Base-by-base conservation (phyloP, 371 early-diverging fungal genomes). In the Blakeslea trispora region DNA sequence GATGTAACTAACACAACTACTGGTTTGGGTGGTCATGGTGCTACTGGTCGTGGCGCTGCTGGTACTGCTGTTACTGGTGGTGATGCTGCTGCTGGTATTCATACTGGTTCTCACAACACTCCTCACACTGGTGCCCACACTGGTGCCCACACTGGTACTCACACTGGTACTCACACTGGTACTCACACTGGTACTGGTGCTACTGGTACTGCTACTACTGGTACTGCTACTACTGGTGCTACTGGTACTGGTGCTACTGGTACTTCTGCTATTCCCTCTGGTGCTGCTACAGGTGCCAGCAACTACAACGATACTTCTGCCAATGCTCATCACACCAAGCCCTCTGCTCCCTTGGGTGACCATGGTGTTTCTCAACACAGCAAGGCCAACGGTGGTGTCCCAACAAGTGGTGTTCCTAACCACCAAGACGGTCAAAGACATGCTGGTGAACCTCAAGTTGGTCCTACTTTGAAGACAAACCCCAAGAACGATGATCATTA, bases 291-390 rank as follows among this genome's bases (percentile, higher is more conserved):
- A 23, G 57, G 49, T 35, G n/a, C n/a, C 31, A 34, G 13, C 34
- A 21, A 19, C 18, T 11, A 17, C 19, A 13, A 8, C 13, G 17
- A 43, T 21, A 31, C 31, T n/a, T n/a, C n/a, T n/a, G n/a, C n/a
- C 1, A 15, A 45, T 15, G 31, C 19, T 34, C 31, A 14, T n/a
- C 56, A 41, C 17, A 22, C 10, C 39, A 18, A 28, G 3, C 37
- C 32, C 23, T 18, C 50, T 22, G 57, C 50, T 35, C 37, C 31
- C 22, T 32, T 43, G 21, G 57, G 57, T 31, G 59, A 59, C 19
- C 59, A 59, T 42, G 59, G 59, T 40, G 59, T 53, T 14, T 59
- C 59, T 34, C 59, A 52, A 4, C 59, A 59, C 24, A n/a, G 37
- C 45, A 34, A 39, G 40, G 7, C 14, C 9, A 28, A 47, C 17